A percentile compares a stretch with the other conserved stretches of the same genome.
phyloP scores from a whole-genome alignment of 345 rosid species.

The Acer yangbiense region DNA sequence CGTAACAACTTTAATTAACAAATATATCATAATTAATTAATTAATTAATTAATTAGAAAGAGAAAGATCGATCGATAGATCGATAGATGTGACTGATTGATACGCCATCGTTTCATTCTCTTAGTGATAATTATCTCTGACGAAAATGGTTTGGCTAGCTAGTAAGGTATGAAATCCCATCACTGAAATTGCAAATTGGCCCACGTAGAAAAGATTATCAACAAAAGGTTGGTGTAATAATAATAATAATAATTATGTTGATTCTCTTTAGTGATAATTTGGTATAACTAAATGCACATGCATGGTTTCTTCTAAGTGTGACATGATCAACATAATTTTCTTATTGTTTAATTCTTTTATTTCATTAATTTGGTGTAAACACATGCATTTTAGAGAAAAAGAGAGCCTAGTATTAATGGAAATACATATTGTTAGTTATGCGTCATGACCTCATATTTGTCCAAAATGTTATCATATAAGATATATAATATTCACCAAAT shows the following conservation, averaged over 20 bases:
- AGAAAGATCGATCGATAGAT: no score
- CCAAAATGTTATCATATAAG: no score
- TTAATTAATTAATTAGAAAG: no score
- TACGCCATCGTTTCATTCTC: conserved; percentile 8
- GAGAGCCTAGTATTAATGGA: no score
- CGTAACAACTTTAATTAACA: no score
- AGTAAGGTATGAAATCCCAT: conserved; percentile 41
- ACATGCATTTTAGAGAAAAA: neutral
- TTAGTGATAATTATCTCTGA: no score
- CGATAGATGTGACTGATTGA: conserved; percentile 14
- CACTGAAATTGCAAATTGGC: conserved; percentile 30
- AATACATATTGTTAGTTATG: no score
- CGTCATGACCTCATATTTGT: no score
- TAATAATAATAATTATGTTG: conserved; percentile 25
- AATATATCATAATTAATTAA: no score
- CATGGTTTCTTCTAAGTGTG: conserved; percentile 35
- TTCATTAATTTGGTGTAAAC: neutral
- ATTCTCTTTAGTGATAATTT: conserved; percentile 29
- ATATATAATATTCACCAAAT: no score
- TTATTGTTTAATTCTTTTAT: neutral
- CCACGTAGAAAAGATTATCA: conserved; percentile 16
- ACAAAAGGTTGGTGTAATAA: conserved; percentile 35
- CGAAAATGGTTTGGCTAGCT: conserved; percentile 5
- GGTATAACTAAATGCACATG: conserved; percentile 53
- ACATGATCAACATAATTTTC: conserved; percentile 18